Evolutionary conservation across 2,329 filamentous ascomycete genomes (phyloP), one percentile per base, ranked within the genome.

Genomic region (Emergomyces africanus): DNA sequence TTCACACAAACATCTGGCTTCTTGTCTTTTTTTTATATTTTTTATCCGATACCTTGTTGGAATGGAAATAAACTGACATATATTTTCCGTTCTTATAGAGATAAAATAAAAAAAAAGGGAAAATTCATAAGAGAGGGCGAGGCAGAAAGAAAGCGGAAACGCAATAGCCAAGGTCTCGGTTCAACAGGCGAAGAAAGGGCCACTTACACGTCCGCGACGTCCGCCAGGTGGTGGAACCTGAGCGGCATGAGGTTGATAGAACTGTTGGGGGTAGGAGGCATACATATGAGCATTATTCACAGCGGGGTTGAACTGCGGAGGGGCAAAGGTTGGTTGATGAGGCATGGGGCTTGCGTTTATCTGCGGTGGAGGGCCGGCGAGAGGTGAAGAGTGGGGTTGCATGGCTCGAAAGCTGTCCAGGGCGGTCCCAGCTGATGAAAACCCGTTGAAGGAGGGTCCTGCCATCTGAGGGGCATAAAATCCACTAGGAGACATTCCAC

Each of bases 141-240:
- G 46, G 20, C 30, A 9, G 55, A 44, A n/a, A 33, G 20, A 37
- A 54, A 57, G 54, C 28, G 46, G 46, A 46, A 55, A 44, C 4
- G 51, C 20, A 59, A 59, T 30, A 57, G 4, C 14, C 5, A 37
- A 37, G 48, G 33, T 30, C 30, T 30, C 25, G 18, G 54, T 30
- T 39, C 18, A 42, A 30, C 25, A 30, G 33, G 50, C 12, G 12
- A 49, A 25, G 28, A 46, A 35, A 46, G 39, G 37, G n/a, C 60
- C 61, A 71, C 78, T 79, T 72, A 81, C 78, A 66, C 80, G 74
- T 73, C 79, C 81, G 68, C 80, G 77, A 66, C 79, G 77, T 60
- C 77, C 77, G 64, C 77, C 78, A 62, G 70, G 67, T 60, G 73
- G 68, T 65, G 78, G 76, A 63, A 74, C 70, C 65, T 73, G 72